A percentile compares a stretch with the other conserved stretches of the same genome.
Evolutionary conservation across 2,329 filamentous ascomycete genomes (phyloP).

Genomic region (Sporothrix curviconia): DNA sequence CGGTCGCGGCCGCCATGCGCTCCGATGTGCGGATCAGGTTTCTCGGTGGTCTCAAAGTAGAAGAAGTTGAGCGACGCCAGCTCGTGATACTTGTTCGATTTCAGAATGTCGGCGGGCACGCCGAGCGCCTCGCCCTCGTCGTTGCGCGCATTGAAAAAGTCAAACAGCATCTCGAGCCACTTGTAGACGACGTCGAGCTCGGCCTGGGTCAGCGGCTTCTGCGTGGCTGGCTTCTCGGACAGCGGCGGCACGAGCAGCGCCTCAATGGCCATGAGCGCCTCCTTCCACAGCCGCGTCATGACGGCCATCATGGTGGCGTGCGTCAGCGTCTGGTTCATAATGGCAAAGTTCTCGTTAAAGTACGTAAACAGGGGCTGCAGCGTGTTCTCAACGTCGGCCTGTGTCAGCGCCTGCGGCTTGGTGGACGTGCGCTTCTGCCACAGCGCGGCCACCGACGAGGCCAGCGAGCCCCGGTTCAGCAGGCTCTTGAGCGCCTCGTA

Average conservation of each 20-base stretch:
- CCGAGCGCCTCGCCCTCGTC: slow-evolving; percentile 76
- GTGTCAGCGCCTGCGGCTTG: slow-evolving; percentile 50
- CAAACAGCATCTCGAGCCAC: slow-evolving; percentile 85
- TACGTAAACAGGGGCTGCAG: slow-evolving; percentile 83
- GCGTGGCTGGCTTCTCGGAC: slow-evolving; percentile 86
- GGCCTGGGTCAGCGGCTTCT: slow-evolving; percentile 74
- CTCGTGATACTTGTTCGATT: slow-evolving; percentile 97
- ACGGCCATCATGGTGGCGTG: slow-evolving; percentile 96
- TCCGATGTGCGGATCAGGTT: slow-evolving; percentile 92
- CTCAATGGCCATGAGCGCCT: slow-evolving; percentile 88
- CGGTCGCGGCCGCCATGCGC: slow-evolving; percentile 84
- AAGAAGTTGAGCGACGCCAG: slow-evolving; percentile 96
- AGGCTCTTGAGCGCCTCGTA: slow-evolving; percentile 70
- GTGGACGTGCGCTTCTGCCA: slow-evolving; percentile 56
- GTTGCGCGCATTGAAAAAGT: slow-evolving; percentile 91
- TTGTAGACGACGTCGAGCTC: slow-evolving; percentile 93
- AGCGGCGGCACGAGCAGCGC: slow-evolving; percentile 83
- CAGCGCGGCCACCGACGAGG: slow-evolving; percentile 60
- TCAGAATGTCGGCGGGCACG: slow-evolving; percentile 83
- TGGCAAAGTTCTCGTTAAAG: slow-evolving; percentile 97
- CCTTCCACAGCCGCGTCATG: slow-evolving; percentile 97
- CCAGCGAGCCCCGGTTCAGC: slow-evolving; percentile 53
- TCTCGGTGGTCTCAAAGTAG: slow-evolving; percentile 89
- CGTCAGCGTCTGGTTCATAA: slow-evolving; percentile 96
- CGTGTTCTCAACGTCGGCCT: slow-evolving; percentile 70